Conservation (phyloP, 1,284 basidiomycete species). For the Peniophora sp. region DNA sequence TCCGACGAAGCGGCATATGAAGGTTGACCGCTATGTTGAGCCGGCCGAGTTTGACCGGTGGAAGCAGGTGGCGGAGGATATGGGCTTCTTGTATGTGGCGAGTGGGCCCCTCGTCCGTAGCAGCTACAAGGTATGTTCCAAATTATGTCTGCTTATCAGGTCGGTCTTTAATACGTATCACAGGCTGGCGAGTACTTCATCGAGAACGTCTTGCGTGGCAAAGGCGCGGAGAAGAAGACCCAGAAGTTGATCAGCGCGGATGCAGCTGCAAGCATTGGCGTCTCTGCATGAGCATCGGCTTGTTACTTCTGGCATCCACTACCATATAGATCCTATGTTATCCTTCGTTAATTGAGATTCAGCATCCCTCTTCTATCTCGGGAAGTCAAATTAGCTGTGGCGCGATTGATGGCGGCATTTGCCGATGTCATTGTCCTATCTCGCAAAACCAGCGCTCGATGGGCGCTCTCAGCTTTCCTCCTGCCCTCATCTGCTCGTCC, state of each 20-base stretch:
- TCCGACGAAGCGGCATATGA: conserved; percentile 98
- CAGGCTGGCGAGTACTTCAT: conserved; percentile 91
- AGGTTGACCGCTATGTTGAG: conserved; percentile 93
- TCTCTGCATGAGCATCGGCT: neutral
- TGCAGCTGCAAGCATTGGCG: conserved; percentile 2
- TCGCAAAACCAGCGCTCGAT: too few relatives aligned
- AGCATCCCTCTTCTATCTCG: too few relatives aligned
- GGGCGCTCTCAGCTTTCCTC: too few relatives aligned
- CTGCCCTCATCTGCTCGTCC: too few relatives aligned
- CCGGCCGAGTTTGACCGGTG: conserved; percentile 91
- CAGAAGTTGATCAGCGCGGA: conserved; percentile 22
- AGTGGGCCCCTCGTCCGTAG: conserved; percentile 94
- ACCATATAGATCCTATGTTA: neutral
- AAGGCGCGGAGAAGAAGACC: conserved; percentile 36
- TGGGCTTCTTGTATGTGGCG: conserved; percentile 97
- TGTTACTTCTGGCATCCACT: neutral
- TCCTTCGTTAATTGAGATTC: neutral
- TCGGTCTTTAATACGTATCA: neutral
- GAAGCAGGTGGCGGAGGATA: conserved; percentile 83
- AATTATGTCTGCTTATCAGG: neutral
- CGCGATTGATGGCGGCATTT: too few relatives aligned
- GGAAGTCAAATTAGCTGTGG: too few relatives aligned
- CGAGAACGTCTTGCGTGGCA: conserved; percentile 76
- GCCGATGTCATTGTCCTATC: too few relatives aligned
- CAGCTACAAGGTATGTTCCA: conserved; percentile 80